Base-by-base conservation (phyloP, 352 stramenopile species). In the Globisporangium okanoganense region DNA sequence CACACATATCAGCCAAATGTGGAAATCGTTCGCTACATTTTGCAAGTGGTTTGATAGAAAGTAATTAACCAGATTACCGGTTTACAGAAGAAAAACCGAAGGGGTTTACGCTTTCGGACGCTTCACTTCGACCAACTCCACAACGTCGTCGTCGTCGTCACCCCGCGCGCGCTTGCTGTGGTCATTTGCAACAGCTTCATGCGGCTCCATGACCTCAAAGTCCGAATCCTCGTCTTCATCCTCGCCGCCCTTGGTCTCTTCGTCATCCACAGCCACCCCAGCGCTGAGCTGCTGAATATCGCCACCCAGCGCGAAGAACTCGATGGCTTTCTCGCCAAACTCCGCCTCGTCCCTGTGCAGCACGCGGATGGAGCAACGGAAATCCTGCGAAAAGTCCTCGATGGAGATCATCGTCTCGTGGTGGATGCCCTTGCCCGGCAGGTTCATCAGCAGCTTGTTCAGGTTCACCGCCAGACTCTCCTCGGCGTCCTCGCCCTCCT, bases 321-420 rank as follows among this genome's bases (percentile, higher is more conserved):
- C 75, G 51, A 71, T 78, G 18, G 84, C 78, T 0, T 87, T 72
- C 52, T 92, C 82, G 9, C 81, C 75, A 57, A 95, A 91, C 31
- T 81, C 72, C 8, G 70, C 56, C 53, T 80, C 65, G 48, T 88
- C 77, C 27, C 71, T 70, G 59, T 96, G 86, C 50, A 91, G 69
- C 27, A 97, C 79, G 38, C 73, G 83, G 33, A 97, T 80, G 52
- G 82, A 86, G 64, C 88, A 93, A 51, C 87, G 78, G 57, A 97
- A 96, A 56, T 98, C 90, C 71, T 98, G 96, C 22, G 87, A 95
- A 71, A 98, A 98, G 74, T 99, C 97, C 67, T 98, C 94, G 38
- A 99, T 78, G 9, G 84, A 90, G 27, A 99, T 57, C 5, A 96
- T 88, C 41, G 85, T 97, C 51, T 97, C 94, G 68, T 99, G 79